Evolutionary conservation across 2,329 filamentous ascomycete genomes (phyloP).

Genomic region (Botrytis porri): DNA sequence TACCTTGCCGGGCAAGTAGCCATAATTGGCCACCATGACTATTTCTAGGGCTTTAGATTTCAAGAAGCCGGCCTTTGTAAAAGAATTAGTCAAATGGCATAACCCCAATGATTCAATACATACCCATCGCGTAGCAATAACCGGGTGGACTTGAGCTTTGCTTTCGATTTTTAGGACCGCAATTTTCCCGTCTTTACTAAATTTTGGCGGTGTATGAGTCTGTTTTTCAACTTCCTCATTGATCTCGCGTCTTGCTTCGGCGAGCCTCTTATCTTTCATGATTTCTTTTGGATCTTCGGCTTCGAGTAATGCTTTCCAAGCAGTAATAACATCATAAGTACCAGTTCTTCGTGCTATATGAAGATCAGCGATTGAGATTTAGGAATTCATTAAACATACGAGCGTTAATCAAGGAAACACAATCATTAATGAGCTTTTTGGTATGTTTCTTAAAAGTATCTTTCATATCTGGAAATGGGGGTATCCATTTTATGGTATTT

Average conservation of each 20-base stretch:
- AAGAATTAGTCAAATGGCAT: neutral
- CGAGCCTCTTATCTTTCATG: slow-evolving; percentile 47
- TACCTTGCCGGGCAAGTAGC: slow-evolving; percentile 60
- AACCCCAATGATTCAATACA: neutral
- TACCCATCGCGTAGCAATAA: slow-evolving; percentile 64
- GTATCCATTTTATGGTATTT: slow-evolving; percentile 61
- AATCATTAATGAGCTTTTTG: slow-evolving; percentile 60
- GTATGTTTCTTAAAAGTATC: slow-evolving; percentile 57
- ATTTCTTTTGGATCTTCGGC: slow-evolving; percentile 52
- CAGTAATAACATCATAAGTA: slow-evolving; percentile 56
- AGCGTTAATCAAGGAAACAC: slow-evolving; percentile 63
- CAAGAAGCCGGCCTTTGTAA: slow-evolving; percentile 49
- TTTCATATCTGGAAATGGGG: slow-evolving; percentile 65
- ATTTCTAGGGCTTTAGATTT: slow-evolving; percentile 58
- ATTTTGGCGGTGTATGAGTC: slow-evolving; percentile 60
- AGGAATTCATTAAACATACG: slow-evolving; percentile 35
- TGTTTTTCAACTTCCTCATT: slow-evolving; percentile 59
- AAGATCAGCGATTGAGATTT: neutral
- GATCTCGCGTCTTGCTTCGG: slow-evolving; percentile 56
- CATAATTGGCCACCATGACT: slow-evolving; percentile 64
- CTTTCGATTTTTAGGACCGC: slow-evolving; percentile 62
- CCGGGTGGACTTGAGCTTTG: slow-evolving; percentile 60
- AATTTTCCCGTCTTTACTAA: slow-evolving; percentile 59
- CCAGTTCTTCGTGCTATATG: slow-evolving; percentile 53
- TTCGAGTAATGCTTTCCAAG: slow-evolving; percentile 56